These are phyloP conservation scores for Trichoderma asperellum DNA, from an alignment of 2,329 filamentous ascomycete genomes.

Conservation along the genomic window DNA sequence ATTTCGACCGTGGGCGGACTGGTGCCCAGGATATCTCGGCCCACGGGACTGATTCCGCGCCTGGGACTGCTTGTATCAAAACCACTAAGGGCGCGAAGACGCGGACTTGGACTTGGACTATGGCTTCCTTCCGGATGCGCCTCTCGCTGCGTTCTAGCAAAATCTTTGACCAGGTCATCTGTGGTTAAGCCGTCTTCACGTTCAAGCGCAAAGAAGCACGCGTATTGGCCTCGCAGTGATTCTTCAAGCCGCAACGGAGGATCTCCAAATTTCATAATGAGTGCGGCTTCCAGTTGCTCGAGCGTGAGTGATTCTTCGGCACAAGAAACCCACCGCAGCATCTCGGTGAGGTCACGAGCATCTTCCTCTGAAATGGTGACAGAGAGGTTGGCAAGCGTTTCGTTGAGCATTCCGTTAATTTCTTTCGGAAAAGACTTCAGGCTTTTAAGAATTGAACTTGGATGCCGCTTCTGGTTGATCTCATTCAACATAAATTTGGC, in stretches of 20 bases:
- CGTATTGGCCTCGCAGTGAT: conserved; percentile 49
- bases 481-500: conserved; percentile 57
- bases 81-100: conserved; percentile 28
- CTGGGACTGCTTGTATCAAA: conserved; percentile 19
- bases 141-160: conserved; percentile 41
- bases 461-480: conserved; percentile 50
- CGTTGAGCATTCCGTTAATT: conserved; percentile 48
- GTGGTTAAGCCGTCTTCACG: conserved; percentile 50
- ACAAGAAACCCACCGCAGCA: conserved; percentile 52
- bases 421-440: conserved; percentile 51
- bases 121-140: conserved; percentile 31
- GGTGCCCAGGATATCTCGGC: conserved; percentile 21
- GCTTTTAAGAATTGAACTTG: conserved; percentile 49
- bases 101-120: conserved; percentile 13
- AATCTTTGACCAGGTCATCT: conserved; percentile 47
- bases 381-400: conserved; percentile 49
- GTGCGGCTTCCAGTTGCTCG: conserved; percentile 49
- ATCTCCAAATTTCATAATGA: conserved; percentile 50
- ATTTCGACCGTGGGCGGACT: conserved; percentile 33
- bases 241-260: conserved; percentile 48
- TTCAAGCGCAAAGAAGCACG: conserved; percentile 52
- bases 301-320: conserved; percentile 49
- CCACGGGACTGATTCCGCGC: conserved; percentile 27
- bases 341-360: conserved; percentile 50
- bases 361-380: conserved; percentile 46